Base-by-base conservation (phyloP, 768 basidiomycete genomes). In the Psilocybe sp. region DNA sequence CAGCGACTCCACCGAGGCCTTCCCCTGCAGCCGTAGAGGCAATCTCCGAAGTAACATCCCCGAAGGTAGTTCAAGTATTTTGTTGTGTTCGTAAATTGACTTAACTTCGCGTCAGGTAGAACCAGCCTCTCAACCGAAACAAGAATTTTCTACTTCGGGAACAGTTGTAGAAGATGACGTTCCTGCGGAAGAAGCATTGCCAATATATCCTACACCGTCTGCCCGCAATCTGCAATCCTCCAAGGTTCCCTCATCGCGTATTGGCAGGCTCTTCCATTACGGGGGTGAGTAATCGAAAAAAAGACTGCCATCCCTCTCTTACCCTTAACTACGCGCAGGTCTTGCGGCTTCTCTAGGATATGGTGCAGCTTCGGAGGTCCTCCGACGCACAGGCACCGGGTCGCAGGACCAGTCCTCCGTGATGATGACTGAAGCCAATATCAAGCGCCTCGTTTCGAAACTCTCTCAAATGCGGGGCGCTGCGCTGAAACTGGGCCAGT, bases 391-490 rank as follows among this genome's bases (percentile, higher is more conserved):
- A 0, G 74, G 77, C 2, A 68, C 69, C 15, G 53, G 69, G 3
- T 64, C 73, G 1, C 60, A 66, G 4, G 60, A 67, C 11, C 53
- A 60, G 18, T 50, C 60, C 0, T 69, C 86, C 1, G 64, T 94
- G 4, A 84, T 98, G 66, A 82, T 98, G 82, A 90, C 87, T 1
- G 94, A 97, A 64, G 86, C 87, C 6, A 98, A 98, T 62, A 77
- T 98, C 49, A 84, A 84, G 44, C 81, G 95, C 2, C 77, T 99
- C 0, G 97, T 98, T 1, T 83, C 85, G 1, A 97, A 96, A 59
- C 75, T 99, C n/a, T 86, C 91, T 0, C 82, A 87, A 63, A 98
- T 99, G 97, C 76, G 95, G 12, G 96, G 96, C 0, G 97, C 97
- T 0, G 97, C 97, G 1, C 74, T 99, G 52, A 98, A 99, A 68